Percentiles rank a stretch among this genome's conserved stretches.
These are phyloP conservation scores for Hura crepitans DNA, from an alignment of 441 rosid species.

Conservation along the genomic window DNA sequence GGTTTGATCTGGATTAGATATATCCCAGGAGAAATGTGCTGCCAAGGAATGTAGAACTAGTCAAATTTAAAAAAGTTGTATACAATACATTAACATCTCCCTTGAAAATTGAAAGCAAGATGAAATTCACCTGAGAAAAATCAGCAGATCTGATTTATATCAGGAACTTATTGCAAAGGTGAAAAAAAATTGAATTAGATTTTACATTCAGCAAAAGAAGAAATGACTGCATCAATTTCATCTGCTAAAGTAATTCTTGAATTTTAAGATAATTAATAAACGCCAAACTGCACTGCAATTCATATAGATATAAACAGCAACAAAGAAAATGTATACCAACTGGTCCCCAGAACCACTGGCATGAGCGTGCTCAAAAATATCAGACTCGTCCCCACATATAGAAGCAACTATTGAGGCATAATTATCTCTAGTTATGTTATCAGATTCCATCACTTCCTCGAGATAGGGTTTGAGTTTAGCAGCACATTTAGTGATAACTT, in stretches of 20 bases:
- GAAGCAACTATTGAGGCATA: conserved; percentile 56
- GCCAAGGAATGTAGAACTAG: neutral
- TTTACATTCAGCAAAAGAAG: conserved; percentile 13
- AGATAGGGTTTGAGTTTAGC: conserved; percentile 54
- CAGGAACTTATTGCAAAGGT: neutral
- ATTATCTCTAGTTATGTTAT: conserved; percentile 39
- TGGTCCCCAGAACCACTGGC: conserved; percentile 32
- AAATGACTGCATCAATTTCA: no score
- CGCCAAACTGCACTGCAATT: conserved; percentile 2
- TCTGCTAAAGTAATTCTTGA: no score
- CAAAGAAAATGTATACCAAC: conserved; percentile 45
- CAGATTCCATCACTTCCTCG: conserved; percentile 47
- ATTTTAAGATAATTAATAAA: conserved; percentile 6
- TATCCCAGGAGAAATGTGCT: neutral
- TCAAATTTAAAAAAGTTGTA: neutral
- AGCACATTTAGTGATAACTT: conserved; percentile 54
- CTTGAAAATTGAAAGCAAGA: conserved; percentile 10
- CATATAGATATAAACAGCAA: conserved; percentile 9
- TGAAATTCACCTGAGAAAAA: neutral
- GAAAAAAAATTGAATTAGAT: conserved; percentile 7
- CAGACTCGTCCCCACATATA: conserved; percentile 38
- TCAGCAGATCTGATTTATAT: neutral
- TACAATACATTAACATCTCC: neutral
- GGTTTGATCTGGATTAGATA: no score
- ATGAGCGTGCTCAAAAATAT: conserved; percentile 23